phyloP scores from a whole-genome alignment of 2,329 filamentous ascomycete species.

The Hypoxylon sp. region DNA sequence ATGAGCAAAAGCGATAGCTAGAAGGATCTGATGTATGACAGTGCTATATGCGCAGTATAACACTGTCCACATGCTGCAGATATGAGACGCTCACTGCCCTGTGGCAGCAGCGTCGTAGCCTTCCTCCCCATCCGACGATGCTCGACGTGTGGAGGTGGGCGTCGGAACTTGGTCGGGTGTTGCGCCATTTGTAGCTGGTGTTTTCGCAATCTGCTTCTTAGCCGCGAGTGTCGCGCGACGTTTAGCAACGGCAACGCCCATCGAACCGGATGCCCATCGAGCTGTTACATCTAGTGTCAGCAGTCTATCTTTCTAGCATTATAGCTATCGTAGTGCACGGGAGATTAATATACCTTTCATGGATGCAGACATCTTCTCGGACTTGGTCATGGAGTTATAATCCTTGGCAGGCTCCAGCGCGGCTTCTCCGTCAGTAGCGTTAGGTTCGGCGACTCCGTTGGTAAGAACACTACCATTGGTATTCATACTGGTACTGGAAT shows the following conservation, averaged over 20 bases:
- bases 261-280: constrained; percentile 71
- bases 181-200: constrained; percentile 22
- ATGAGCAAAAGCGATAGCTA: not conserved
- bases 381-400: constrained; percentile 72
- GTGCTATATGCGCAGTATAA: not conserved
- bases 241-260: constrained; percentile 71
- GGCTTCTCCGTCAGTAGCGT: constrained; percentile 30
- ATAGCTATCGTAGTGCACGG: not conserved
- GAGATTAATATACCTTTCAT: constrained; percentile 67
- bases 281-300: constrained; percentile 56
- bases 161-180: constrained; percentile 30
- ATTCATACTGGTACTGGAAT: constrained; percentile 1
- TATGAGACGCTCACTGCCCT: constrained; percentile 6
- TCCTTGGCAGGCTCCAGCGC: constrained; percentile 60
- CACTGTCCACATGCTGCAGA: not conserved
- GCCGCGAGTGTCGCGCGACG: constrained; percentile 70
- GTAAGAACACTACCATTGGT: constrained; percentile 30
- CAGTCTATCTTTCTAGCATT: not conserved
- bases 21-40: not conserved
- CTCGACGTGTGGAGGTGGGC: not conserved
- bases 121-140: not conserved
- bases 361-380: constrained; percentile 74
- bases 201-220: constrained; percentile 64
- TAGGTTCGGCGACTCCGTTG: constrained; percentile 49
- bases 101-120: constrained; percentile 9